phyloP scores from a whole-genome alignment of 805 yeast genomes.

The Grigorovia yakushimaensis region DNA sequence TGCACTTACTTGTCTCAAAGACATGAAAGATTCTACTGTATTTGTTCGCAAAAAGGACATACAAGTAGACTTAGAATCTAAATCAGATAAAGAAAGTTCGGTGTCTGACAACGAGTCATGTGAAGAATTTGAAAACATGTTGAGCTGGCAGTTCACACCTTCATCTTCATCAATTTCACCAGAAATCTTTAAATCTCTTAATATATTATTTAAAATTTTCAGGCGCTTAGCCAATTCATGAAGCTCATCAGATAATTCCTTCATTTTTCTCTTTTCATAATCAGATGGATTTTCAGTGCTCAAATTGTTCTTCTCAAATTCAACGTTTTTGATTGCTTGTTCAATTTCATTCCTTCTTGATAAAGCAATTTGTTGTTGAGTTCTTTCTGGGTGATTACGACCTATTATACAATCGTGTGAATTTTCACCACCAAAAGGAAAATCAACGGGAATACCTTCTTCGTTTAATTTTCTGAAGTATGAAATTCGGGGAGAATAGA shows the following conservation, averaged over 20 bases:
- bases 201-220: constrained; percentile 24
- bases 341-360: constrained; percentile 32
- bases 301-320: constrained; percentile 6
- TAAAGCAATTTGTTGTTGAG: constrained; percentile 40
- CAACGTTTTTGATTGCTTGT: constrained; percentile 27
- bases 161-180: constrained; percentile 12
- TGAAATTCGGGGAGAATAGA: constrained; percentile 48
- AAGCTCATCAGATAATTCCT: constrained; percentile 16
- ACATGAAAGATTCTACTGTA: constrained; percentile 25
- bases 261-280: constrained; percentile 2
- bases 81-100: constrained; percentile 9
- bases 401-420: constrained; percentile 49
- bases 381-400: constrained; percentile 41
- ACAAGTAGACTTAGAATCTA: constrained; percentile 1
- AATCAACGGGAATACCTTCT: constrained; percentile 35
- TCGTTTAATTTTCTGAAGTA: constrained; percentile 46
- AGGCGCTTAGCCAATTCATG: constrained; percentile 28
- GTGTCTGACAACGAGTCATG: constrained; percentile 1
- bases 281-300: background rate
- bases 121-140: constrained; percentile 1
- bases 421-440: constrained; percentile 51
- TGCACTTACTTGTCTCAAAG: constrained; percentile 24
- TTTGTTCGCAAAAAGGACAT: constrained; percentile 10
- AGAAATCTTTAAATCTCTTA: constrained; percentile 25
- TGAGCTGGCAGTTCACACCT: constrained; percentile 1